Evolutionary conservation across 345 rosid species (phyloP).

Genomic region (Brassica cretica): DNA sequence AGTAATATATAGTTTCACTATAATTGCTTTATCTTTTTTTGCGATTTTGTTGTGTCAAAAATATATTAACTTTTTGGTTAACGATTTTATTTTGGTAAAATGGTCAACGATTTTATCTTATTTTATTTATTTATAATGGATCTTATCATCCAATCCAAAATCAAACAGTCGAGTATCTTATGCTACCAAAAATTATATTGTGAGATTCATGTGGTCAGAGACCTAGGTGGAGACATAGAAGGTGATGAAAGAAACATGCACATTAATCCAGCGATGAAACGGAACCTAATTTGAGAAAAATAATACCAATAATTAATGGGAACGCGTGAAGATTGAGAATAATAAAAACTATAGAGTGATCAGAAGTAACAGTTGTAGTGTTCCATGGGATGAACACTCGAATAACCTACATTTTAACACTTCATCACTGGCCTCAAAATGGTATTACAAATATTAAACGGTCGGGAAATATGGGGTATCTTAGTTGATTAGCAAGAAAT

Average conservation of each 20-base stretch:
- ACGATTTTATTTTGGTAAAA: too few relatives aligned
- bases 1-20: too few relatives aligned
- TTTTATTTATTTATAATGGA: too few relatives aligned
- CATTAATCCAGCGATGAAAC: neutral
- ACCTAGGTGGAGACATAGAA: too few relatives aligned
- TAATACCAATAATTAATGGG: too few relatives aligned
- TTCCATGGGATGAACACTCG: neutral
- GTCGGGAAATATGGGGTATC: constrained; percentile 17
- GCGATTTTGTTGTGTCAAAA: too few relatives aligned
- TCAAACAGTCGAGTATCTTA: neutral
- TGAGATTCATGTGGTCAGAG: too few relatives aligned
- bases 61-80: too few relatives aligned
- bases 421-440: constrained; percentile 28
- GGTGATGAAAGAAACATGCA: neutral
- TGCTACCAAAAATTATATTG: too few relatives aligned
- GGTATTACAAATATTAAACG: constrained; percentile 5
- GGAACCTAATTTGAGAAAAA: neutral
- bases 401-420: neutral
- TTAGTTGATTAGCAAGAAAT: constrained; percentile 17
- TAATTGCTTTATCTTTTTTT: too few relatives aligned
- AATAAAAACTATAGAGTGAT: neutral
- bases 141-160: neutral
- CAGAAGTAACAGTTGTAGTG: neutral
- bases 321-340: too few relatives aligned
- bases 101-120: too few relatives aligned